Percentiles rank a stretch among this genome's conserved stretches.
Conservation (phyloP, 2,329 filamentous ascomycete species). For the Trichoderma sp. region DNA sequence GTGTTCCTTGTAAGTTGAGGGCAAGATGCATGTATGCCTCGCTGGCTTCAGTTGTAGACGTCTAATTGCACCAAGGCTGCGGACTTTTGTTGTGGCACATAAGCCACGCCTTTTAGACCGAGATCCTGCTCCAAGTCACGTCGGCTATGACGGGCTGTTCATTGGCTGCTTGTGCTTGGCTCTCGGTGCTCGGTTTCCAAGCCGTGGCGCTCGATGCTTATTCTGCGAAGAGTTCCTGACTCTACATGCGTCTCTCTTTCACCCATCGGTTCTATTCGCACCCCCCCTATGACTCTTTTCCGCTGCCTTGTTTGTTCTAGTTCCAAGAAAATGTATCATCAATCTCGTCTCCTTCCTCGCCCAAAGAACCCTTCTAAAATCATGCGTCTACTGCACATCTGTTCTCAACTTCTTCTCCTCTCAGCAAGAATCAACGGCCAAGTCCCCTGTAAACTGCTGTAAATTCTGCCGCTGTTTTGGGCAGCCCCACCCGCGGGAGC, state of each 20-base stretch:
- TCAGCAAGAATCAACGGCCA: too few relatives aligned
- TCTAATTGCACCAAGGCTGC: neutral
- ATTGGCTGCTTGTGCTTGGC: neutral
- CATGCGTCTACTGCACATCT: too few relatives aligned
- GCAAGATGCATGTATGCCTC: neutral
- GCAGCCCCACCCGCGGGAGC: conserved; percentile 26
- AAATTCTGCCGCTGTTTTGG: neutral
- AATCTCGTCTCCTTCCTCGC: neutral
- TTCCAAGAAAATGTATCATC: too few relatives aligned
- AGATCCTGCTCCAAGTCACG: conserved; percentile 7
- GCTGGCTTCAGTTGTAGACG: neutral
- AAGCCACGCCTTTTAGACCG: conserved; percentile 18
- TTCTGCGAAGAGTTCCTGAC: neutral
- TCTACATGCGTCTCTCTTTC: neutral
- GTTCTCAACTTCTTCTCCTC: too few relatives aligned
- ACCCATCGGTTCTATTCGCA: neutral
- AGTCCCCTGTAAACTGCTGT: neutral
- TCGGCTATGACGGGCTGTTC: neutral
- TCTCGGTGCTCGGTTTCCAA: neutral
- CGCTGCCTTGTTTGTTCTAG: neutral
- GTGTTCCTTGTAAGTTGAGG: too few relatives aligned
- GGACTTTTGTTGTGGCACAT: conserved; percentile 23
- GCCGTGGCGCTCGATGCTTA: neutral
- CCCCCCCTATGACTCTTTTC: conserved; percentile 14
- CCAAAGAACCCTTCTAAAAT: too few relatives aligned